Percentiles rank a stretch among this genome's conserved stretches.
Evolutionary conservation across 2,329 filamentous ascomycete species (phyloP).

Genomic region (Aureobasidium sp.): DNA sequence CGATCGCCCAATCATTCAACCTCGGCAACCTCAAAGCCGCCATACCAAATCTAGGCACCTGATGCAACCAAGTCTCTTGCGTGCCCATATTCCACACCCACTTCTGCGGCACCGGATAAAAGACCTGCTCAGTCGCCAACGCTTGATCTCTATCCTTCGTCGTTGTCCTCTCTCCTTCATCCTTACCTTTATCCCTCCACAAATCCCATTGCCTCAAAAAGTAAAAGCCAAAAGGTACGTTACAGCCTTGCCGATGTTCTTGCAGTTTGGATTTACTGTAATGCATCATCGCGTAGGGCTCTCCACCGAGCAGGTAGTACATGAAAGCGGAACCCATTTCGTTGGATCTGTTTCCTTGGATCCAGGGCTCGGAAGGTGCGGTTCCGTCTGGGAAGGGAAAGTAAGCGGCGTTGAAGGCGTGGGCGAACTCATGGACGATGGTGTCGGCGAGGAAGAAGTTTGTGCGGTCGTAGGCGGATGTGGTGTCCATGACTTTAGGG

Average conservation of each 20-base stretch:
- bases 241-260: not conserved
- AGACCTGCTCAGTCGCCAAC: not conserved
- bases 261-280: not conserved
- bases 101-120: not conserved
- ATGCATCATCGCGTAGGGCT: not conserved
- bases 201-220: not conserved
- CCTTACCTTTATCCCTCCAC: not conserved
- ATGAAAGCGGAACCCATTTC: not conserved
- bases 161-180: not conserved
- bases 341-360: not conserved
- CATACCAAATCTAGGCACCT: not conserved
- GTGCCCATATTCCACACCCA: not conserved
- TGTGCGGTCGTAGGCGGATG: not conserved
- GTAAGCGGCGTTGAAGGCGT: not conserved
- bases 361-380: not conserved
- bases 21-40: not conserved
- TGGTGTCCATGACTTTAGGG: not conserved
- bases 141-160: not conserved
- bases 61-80: not conserved
- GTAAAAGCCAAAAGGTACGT: not conserved
- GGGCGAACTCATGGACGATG: not conserved
- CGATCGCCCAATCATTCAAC: not conserved
- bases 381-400: not conserved
- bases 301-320: not conserved
- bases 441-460: not conserved